These are phyloP conservation scores for Plasmopara muralis DNA, from an alignment of 352 stramenopile genomes.

Conservation along the genomic window DNA sequence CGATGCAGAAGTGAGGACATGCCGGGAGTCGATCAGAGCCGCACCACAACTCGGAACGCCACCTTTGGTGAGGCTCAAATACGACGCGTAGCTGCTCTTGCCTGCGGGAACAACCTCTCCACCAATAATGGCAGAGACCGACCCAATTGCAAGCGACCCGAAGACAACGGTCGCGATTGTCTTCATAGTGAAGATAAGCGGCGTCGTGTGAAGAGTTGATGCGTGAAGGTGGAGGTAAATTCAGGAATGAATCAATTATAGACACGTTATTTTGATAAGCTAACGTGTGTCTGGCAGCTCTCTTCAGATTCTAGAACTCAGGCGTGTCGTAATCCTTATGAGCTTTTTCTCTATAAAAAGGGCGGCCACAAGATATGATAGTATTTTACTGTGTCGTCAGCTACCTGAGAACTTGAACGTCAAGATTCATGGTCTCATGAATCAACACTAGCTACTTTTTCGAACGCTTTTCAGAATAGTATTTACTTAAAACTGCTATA, in stretches of 20 bases:
- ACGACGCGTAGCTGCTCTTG: not conserved
- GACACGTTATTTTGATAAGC: too few species aligned
- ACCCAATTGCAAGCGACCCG: conserved; percentile 1
- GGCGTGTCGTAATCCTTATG: too few species aligned
- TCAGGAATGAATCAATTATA: not conserved
- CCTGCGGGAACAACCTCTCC: conserved; percentile 18
- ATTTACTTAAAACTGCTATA: too few species aligned
- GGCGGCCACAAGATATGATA: too few species aligned
- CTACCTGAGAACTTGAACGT: too few species aligned
- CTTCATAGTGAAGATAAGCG: not conserved
- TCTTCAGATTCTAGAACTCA: too few species aligned
- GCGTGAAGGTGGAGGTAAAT: not conserved
- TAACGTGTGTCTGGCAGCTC: too few species aligned
- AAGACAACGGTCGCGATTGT: conserved; percentile 3
- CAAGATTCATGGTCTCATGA: too few species aligned
- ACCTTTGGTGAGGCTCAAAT: not conserved
- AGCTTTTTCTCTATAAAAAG: too few species aligned
- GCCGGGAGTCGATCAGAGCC: not conserved
- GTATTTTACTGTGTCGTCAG: too few species aligned
- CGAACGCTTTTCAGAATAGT: too few species aligned
- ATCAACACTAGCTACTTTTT: too few species aligned
- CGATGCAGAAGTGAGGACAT: not conserved
- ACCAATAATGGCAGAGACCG: conserved; percentile 22
- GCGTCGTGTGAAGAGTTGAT: not conserved
- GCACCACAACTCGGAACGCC: not conserved